These are phyloP conservation scores for Tylopilus subfusipes DNA, from an alignment of 768 basidiomycete species.

Conservation along the genomic window DNA sequence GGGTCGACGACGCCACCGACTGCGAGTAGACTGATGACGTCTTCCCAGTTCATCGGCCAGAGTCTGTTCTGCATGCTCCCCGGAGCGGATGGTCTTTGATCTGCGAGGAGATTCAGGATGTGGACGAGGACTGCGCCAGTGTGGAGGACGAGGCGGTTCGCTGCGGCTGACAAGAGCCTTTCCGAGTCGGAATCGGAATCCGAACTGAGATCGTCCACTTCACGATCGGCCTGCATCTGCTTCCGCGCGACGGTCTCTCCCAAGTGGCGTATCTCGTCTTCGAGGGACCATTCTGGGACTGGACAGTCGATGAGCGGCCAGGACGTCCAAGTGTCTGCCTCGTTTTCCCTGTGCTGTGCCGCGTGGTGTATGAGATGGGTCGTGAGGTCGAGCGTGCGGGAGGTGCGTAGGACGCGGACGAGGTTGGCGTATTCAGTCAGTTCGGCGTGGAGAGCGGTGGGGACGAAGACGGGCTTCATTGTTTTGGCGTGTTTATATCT, in stretches of 20 bases:
- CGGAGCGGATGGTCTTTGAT: constrained; percentile 51
- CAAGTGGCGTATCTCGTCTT: constrained; percentile 61
- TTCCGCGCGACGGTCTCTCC: constrained; percentile 36
- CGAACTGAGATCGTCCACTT: constrained; percentile 22
- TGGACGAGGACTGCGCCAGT: constrained; percentile 46
- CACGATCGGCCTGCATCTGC: background rate
- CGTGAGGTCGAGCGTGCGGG: constrained; percentile 54
- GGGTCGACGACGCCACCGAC: constrained; percentile 36
- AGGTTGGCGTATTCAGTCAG: constrained; percentile 65
- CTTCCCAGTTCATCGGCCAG: constrained; percentile 59
- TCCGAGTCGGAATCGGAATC: constrained; percentile 30
- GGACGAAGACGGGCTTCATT: constrained; percentile 39
- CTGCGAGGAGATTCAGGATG: constrained; percentile 52
- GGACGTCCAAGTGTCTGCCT: constrained; percentile 59
- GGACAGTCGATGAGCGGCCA: constrained; percentile 75
- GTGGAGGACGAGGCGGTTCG: constrained; percentile 39
- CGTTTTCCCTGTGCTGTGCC: constrained; percentile 10
- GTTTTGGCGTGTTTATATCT: constrained; percentile 9
- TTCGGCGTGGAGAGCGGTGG: constrained; percentile 57
- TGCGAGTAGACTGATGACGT: constrained; percentile 52
- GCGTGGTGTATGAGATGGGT: constrained; percentile 42
- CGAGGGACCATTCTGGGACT: constrained; percentile 65
- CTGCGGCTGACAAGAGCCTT: constrained; percentile 21
- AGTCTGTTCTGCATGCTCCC: constrained; percentile 65
- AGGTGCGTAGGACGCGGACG: constrained; percentile 59